Base-by-base conservation (phyloP, 2,329 filamentous ascomycete species). In the Trichoderma atrobrunneum region DNA sequence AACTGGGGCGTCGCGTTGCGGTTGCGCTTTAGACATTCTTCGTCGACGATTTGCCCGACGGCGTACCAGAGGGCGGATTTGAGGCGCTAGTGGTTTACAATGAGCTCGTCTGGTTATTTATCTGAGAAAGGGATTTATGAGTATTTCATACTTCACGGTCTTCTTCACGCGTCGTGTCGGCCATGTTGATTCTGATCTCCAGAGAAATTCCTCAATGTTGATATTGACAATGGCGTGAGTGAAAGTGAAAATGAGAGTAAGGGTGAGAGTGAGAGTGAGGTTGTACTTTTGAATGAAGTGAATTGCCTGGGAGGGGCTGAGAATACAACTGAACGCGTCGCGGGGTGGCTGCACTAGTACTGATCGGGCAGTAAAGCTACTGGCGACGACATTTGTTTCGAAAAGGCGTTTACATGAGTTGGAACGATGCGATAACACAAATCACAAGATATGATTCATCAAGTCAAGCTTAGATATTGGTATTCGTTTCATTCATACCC, bases 1-100 rank as follows among this genome's bases (percentile, higher is more conserved):
- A 97, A 97, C 78, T 97, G 94, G 2, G 93, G 93, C 30, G 95
- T 97, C 7, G 95, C 93, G 81, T 97, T 98, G 74, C 93, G 88
- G 78, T 93, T 82, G 69, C 81, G 79, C 18, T 77, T 76, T 34
- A 84, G 74, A 12, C 90, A 91, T 79, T 97, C 92, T 75, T 95
- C 91, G 80, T 98, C 95, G 74, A 97, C 93, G 73, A 97, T 95
- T 79, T 94, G 92, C 75, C 93, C 93, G 73, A 97, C 89, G 28
- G 91, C 89, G 78, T 92, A 92, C 94, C 94, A 97, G 28, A 97
- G 88, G 16, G 93, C 92, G 43, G 92, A 90, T 85, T 97, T 97
- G 77, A 96, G 88, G 74, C 91, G 90, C 91, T 97, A 75, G 10
- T 7, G 11, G 4, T 60, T 24, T 24, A 26, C 7, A 5, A 24